Conservation (phyloP, 352 stramenopile species). For the Plasmopara muralis region DNA sequence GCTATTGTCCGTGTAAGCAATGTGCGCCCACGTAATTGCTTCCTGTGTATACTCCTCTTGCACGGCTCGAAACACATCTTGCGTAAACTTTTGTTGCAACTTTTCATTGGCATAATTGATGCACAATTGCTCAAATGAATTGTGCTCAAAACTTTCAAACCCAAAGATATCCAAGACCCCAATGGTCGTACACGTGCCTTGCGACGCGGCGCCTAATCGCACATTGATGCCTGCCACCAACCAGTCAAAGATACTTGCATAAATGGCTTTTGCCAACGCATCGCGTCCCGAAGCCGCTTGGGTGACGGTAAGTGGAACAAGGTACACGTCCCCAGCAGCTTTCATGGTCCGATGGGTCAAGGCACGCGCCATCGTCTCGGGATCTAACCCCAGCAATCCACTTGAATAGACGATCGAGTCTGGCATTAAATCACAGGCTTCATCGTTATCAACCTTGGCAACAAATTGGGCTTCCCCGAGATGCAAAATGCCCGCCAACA, state of each 20-base stretch:
- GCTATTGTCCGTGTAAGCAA: constrained; percentile 77
- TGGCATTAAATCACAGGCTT: constrained; percentile 35
- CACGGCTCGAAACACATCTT: constrained; percentile 59
- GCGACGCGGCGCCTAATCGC: constrained; percentile 32
- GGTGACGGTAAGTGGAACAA: constrained; percentile 48
- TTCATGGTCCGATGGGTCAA: constrained; percentile 67
- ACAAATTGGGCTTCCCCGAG: constrained; percentile 65
- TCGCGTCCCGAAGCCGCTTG: constrained; percentile 84
- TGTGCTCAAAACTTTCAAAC: constrained; percentile 84
- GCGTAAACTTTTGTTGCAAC: constrained; percentile 84
- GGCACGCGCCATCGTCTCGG: constrained; percentile 43
- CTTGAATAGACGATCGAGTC: constrained; percentile 39
- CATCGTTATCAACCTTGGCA: constrained; percentile 42
- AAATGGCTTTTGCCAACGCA: constrained; percentile 92
- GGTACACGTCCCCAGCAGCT: constrained; percentile 58
- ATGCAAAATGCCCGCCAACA: constrained; percentile 70
- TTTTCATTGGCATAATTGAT: constrained; percentile 97
- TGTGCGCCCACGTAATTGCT: constrained; percentile 72
- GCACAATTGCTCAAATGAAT: constrained; percentile 92
- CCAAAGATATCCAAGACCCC: constrained; percentile 89
- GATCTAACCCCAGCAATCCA: constrained; percentile 41
- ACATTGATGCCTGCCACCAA: constrained; percentile 89
- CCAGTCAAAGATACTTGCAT: constrained; percentile 95
- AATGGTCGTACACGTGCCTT: constrained; percentile 37
- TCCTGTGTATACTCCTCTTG: constrained; percentile 60